Evolutionary conservation across 163 green algal genomes (phyloP), one percentile per base, ranked within the genome.

Genomic region (Coccomyxa subellipsoidea): DNA sequence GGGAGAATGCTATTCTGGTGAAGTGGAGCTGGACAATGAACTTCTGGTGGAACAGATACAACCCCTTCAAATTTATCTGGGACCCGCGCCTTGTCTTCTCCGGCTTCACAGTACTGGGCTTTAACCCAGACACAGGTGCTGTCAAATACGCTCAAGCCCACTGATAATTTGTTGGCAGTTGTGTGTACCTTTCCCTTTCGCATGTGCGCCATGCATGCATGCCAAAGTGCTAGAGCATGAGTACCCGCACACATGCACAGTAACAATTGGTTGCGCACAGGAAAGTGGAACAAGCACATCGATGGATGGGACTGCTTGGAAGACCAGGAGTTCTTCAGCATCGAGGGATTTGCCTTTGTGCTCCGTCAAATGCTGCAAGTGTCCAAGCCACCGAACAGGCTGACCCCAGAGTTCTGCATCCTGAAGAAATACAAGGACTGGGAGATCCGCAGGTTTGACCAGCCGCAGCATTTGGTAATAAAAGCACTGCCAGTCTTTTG

Each of bases 1-100:
- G 69, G 2, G 38, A 83, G 36, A 47, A 77, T 37, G 78, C 78
- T 18, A 81, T 86, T 12, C 31, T 86, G 53, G 31, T 79, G 29
- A 86, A 81, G 73, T 86, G 82, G 82, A 78, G 36, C 53, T 86
- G 81, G 47, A 83, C 78, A 10, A 86, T 86, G 82, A 81, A 86
- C 47, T 86, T 86, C 71, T 86, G 82, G 82, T 86, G 78, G 78
- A 66, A 81, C 35, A 37, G 82, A 12, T 86, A 80, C 71, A 75
- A 71, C 4, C 82, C 82, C 29, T 79, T 83, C 78, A 81, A 73
- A 21, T 73, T 73, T 31, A 29, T 80, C 7, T 80, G 82, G 82
- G 82, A 86, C 37, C 82, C 82, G 2, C 54, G 78, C 29, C 72
- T 86, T 12, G 78, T 37, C 5, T 86, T 86, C 71, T 81, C 71